Conservation (phyloP, 306 rosid species). For the Prinsepia uniflora region DNA sequence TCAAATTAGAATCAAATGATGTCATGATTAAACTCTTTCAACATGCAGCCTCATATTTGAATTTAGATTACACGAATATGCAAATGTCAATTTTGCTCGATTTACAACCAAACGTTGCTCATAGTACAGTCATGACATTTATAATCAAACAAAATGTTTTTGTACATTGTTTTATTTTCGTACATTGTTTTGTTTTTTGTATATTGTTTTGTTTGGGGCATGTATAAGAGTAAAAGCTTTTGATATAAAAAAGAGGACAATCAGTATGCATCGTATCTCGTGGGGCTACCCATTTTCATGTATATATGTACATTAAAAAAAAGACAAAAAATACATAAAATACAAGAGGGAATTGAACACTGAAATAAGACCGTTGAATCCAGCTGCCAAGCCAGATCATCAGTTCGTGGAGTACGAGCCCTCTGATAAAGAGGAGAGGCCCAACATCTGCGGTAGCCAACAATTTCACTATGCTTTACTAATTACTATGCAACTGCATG, state of each 20-base stretch:
- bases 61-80: too few species aligned
- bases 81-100: too few species aligned
- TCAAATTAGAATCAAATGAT: too few species aligned
- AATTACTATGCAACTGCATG: slow-evolving; percentile 18
- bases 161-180: too few species aligned
- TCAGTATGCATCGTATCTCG: background rate
- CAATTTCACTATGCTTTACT: slow-evolving; percentile 6
- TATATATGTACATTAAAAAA: background rate
- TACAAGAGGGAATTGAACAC: background rate
- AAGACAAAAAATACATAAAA: background rate
- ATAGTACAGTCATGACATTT: too few species aligned
- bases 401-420: slow-evolving; percentile 25
- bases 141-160: too few species aligned
- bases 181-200: too few species aligned
- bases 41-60: too few species aligned
- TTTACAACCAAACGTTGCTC: too few species aligned
- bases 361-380: slow-evolving; percentile 35
- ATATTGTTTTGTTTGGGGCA: too few species aligned
- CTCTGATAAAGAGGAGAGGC: background rate
- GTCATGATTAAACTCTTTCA: too few species aligned
- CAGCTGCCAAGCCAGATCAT: slow-evolving; percentile 42
- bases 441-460: background rate
- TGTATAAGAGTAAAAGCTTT: too few species aligned
- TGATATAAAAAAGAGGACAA: background rate
- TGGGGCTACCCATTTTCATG: background rate